Evolutionary conservation across 2,329 filamentous ascomycete species (phyloP).

Genomic region (Cercospora brassicicola): DNA sequence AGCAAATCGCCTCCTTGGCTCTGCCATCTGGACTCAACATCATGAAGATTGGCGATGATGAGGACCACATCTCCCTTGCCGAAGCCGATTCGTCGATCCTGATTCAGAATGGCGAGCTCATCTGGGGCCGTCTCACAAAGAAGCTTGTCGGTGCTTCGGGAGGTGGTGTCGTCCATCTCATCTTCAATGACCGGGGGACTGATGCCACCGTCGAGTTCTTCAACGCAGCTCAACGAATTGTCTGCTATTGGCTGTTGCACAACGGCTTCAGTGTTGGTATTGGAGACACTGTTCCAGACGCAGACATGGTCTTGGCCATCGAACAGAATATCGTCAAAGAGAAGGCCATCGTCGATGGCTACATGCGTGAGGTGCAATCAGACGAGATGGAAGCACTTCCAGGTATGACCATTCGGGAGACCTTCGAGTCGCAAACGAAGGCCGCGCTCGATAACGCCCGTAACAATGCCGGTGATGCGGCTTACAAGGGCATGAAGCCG

Average conservation of each 20-base stretch:
- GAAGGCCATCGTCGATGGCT: slow-evolving; percentile 74
- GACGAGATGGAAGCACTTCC: slow-evolving; percentile 89
- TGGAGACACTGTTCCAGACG: slow-evolving; percentile 94
- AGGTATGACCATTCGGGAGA: slow-evolving; percentile 98
- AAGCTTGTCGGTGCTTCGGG: slow-evolving; percentile 88
- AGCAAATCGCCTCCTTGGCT: slow-evolving; percentile 93
- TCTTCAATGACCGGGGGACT: slow-evolving; percentile 90
- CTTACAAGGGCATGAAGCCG: slow-evolving; percentile 89
- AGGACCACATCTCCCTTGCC: slow-evolving; percentile 33
- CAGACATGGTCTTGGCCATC: slow-evolving; percentile 78
- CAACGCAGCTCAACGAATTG: slow-evolving; percentile 89
- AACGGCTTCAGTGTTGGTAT: slow-evolving; percentile 98
- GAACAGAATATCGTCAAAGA: slow-evolving; percentile 76
- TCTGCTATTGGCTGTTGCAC: slow-evolving; percentile 96
- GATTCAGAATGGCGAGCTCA: slow-evolving; percentile 81
- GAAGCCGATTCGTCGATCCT: slow-evolving; percentile 64
- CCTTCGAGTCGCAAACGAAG: slow-evolving; percentile 95
- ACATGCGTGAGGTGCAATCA: slow-evolving; percentile 76
- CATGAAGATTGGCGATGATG: slow-evolving; percentile 53
- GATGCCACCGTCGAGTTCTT: slow-evolving; percentile 90
- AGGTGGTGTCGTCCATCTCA: slow-evolving; percentile 90
- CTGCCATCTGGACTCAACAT: slow-evolving; percentile 84
- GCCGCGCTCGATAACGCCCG: slow-evolving; percentile 91
- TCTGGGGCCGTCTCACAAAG: slow-evolving; percentile 90
- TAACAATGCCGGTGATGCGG: slow-evolving; percentile 92